Evolutionary conservation across 192 early-diverging fungal genomes (phyloP).

Genomic region (Neocallimastix lanati): DNA sequence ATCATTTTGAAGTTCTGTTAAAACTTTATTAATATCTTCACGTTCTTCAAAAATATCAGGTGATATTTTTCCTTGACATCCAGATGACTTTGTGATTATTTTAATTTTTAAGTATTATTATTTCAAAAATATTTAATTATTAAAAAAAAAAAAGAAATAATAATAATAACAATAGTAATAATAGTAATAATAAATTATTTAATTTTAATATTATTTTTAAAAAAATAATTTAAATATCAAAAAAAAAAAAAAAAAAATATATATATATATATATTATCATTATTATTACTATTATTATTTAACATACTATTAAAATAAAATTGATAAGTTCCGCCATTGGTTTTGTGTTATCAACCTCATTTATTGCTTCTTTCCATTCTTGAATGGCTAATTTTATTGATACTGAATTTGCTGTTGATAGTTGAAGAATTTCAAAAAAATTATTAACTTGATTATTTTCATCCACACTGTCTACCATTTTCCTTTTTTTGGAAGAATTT

Average conservation of each 20-base stretch:
- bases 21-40: slow-evolving; percentile 23
- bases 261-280: too few relatives aligned
- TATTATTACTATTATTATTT: too few relatives aligned
- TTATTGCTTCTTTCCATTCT: neutral
- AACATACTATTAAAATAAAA: neutral
- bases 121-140: too few relatives aligned
- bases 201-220: too few relatives aligned
- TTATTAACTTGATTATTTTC: neutral
- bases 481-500: neutral
- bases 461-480: neutral
- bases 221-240: too few relatives aligned
- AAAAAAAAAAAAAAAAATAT: too few relatives aligned
- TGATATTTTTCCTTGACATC: neutral
- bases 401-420: neutral
- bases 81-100: neutral
- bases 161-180: too few relatives aligned
- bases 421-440: neutral
- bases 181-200: too few relatives aligned
- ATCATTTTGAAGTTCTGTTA: slow-evolving; percentile 38
- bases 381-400: neutral
- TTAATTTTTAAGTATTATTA: too few relatives aligned
- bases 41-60: slow-evolving; percentile 23
- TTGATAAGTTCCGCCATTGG: neutral
- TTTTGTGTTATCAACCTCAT: neutral
- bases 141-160: too few relatives aligned